Evolutionary conservation across 2,329 filamentous ascomycete species (phyloP).

Genomic region (Cladorrhinum sp.): DNA sequence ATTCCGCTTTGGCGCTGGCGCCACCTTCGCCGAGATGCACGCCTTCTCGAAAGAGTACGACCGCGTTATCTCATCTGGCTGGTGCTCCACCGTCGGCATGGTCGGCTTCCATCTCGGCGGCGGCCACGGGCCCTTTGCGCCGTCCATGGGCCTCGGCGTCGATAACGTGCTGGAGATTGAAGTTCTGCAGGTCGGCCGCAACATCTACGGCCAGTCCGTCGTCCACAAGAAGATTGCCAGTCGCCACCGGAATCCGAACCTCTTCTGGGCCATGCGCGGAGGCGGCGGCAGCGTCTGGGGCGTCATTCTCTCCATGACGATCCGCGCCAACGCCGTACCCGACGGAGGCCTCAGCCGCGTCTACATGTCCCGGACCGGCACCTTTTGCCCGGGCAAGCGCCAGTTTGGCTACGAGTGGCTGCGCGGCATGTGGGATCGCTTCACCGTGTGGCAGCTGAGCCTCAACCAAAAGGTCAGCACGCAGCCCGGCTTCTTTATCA

Average conservation of each 20-base stretch:
- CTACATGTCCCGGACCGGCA: background rate
- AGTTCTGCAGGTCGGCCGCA: constrained; percentile 3
- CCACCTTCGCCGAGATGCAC: constrained; percentile 6
- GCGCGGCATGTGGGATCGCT: background rate
- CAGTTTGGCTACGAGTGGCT: constrained; percentile 5
- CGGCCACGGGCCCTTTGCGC: constrained; percentile 2
- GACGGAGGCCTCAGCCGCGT: constrained; percentile 4
- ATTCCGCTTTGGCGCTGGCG: constrained; percentile 6
- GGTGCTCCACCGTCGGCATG: constrained; percentile 7
- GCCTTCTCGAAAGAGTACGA: constrained; percentile 2
- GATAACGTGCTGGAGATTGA: constrained; percentile 7
- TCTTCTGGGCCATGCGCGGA: constrained; percentile 8
- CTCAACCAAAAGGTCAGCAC: constrained; percentile 8
- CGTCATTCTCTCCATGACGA: constrained; percentile 5
- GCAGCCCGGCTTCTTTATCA: constrained; percentile 5
- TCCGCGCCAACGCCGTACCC: constrained; percentile 5
- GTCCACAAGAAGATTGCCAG: constrained; percentile 8
- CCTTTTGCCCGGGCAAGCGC: background rate
- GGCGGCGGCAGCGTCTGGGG: constrained; percentile 6
- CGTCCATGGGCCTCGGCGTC: constrained; percentile 6
- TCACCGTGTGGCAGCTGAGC: constrained; percentile 4
- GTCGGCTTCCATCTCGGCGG: constrained; percentile 9
- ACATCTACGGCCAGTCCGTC: constrained; percentile 1
- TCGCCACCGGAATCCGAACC: background rate
- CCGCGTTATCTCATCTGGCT: constrained; percentile 1